These are phyloP conservation scores for Ricinus communis DNA, from an alignment of 345 rosid genomes.

Conservation along the genomic window DNA sequence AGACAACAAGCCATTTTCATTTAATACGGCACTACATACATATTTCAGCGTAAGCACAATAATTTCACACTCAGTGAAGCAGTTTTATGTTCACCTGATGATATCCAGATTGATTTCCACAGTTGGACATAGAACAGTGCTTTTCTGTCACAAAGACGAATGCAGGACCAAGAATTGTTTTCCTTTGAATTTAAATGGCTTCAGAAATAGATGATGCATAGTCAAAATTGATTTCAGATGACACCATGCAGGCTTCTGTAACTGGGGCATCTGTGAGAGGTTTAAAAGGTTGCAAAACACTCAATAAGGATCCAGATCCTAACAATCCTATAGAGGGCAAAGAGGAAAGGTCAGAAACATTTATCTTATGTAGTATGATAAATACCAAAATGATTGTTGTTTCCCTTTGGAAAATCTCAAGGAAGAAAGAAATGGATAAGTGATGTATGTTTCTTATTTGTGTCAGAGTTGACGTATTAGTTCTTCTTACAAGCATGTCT, in stretches of 20 bases:
- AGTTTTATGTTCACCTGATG: slow-evolving; percentile 2
- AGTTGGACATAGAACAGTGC: neutral
- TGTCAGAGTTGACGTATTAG: neutral
- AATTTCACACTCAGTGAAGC: slow-evolving; percentile 7
- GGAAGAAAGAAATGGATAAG: neutral
- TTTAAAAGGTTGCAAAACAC: slow-evolving; percentile 82
- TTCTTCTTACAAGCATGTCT: neutral
- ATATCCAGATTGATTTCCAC: slow-evolving; percentile 1
- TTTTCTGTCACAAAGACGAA: neutral
- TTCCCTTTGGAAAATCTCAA: neutral
- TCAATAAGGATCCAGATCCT: slow-evolving; percentile 93
- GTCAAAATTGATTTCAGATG: slow-evolving; percentile 8
- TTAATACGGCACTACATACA: slow-evolving; percentile 78
- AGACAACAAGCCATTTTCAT: slow-evolving; percentile 77
- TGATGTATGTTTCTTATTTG: neutral
- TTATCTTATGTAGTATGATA: neutral
- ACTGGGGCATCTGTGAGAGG: slow-evolving; percentile 71
- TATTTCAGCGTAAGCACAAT: slow-evolving; percentile 69
- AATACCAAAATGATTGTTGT: neutral
- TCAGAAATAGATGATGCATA: slow-evolving; percentile 8
- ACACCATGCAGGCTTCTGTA: slow-evolving; percentile 68
- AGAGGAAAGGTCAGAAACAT: slow-evolving; percentile 70
- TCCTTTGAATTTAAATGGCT: neutral
- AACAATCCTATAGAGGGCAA: slow-evolving; percentile 66
- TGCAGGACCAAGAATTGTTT: neutral